Base-by-base conservation (phyloP, 1,284 basidiomycete genomes). In the Inonotus obliquus region DNA sequence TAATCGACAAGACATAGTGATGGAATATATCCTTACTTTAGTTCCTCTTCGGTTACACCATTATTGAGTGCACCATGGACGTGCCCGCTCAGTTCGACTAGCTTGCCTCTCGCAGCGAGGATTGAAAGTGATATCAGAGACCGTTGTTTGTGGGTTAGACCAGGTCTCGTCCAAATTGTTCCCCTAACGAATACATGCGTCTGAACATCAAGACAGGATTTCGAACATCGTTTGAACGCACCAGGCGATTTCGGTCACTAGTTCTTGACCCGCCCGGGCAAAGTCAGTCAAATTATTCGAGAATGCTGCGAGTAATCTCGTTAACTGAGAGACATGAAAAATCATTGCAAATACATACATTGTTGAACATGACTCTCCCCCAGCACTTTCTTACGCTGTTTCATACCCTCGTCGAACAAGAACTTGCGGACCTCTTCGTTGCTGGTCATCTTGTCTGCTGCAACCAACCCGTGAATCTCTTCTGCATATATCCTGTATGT, bases 131-230 rank as follows among this genome's bases (percentile, higher is more conserved):
- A 49, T 27, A 63, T 54, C 27, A 63, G 49, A 14, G 62, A 63
- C 19, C 62, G 57, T 25, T 63, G 59, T 48, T 60, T 60, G 54
- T 57, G 54, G 6, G 53, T 45, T 9, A 63, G 32, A 21, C 62
- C 62, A 29, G 58, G 53, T n/a, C 62, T 53, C n/a, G 62, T 60
- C 62, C 62, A 63, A 11, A 63, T 60, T 37, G 62, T 63, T 25
- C 62, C 62, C 62, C 62, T 63, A 32, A 9, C 10, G 19, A 6
- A 14, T 1, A 21, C 4, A n/a, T 44, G 3, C 17, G 41, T 6
- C 17, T n/a, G 5, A 44, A 44, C 4, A 17, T 17, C 19, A 44
- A 5, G 14, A 7, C 27, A 49, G 7, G 23, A n/a, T 11, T 23
- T n/a, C 7, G 6, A 47, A 17, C 11, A 23, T n/a, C 13, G 14